phyloP scores from a whole-genome alignment of 2,329 filamentous ascomycete species.

The Exophiala lecanii-corni region DNA sequence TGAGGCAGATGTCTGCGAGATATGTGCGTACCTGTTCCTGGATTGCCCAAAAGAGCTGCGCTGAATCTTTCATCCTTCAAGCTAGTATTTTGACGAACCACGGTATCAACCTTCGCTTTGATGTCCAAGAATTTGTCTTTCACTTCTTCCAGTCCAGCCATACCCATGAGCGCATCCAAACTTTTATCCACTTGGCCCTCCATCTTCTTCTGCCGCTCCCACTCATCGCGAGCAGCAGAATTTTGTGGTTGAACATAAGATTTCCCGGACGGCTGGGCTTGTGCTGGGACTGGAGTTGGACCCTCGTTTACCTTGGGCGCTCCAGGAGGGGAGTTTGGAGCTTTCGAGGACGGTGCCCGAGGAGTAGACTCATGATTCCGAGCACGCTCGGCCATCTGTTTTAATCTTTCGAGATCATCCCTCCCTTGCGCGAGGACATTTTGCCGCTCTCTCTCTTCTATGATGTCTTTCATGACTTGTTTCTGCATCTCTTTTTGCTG shows the following conservation, averaged over 20 bases:
- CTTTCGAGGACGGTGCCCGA: neutral
- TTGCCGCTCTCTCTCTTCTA: conserved; percentile 23
- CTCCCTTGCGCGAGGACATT: conserved; percentile 8
- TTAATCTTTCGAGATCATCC: conserved; percentile 14
- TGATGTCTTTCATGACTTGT: conserved; percentile 20
- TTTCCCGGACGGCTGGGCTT: conserved; percentile 6
- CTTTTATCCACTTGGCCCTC: conserved; percentile 49
- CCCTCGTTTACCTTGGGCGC: neutral
- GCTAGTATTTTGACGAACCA: conserved; percentile 53
- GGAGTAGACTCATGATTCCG: neutral
- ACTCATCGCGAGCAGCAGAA: conserved; percentile 49
- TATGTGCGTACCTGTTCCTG: conserved; percentile 59
- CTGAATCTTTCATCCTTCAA: conserved; percentile 58
- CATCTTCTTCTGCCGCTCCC: conserved; percentile 56
- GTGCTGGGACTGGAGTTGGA: neutral
- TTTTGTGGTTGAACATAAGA: conserved; percentile 19
- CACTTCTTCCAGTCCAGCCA: conserved; percentile 67
- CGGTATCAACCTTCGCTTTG: conserved; percentile 59
- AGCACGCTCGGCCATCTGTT: conserved; percentile 5
- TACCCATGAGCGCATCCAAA: conserved; percentile 61
- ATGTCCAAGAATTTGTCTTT: conserved; percentile 60
- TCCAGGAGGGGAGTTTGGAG: neutral
- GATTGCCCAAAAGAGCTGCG: conserved; percentile 64
- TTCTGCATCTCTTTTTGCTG: conserved; percentile 26
- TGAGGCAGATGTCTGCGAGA: neutral